Conservation (phyloP, 768 basidiomycete genomes). For the Russula sp. region DNA sequence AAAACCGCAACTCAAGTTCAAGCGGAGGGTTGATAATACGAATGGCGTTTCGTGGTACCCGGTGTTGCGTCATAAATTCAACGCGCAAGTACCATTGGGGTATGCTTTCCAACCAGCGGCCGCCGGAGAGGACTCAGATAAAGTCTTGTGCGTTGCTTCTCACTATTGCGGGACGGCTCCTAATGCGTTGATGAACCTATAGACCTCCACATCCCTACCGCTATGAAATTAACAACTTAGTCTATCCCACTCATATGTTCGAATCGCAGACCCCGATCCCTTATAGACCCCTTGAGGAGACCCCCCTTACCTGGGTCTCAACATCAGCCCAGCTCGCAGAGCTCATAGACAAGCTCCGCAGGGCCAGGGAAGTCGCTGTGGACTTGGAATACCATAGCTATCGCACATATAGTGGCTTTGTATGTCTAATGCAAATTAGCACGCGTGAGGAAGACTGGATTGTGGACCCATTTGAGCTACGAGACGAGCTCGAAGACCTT, state of each 20-base stretch:
- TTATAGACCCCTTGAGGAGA: slow-evolving; percentile 54
- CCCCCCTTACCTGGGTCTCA: slow-evolving; percentile 65
- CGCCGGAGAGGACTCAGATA: slow-evolving; percentile 22
- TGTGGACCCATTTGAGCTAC: slow-evolving; percentile 69
- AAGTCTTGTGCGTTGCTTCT: slow-evolving; percentile 5
- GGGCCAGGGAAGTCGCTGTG: slow-evolving; percentile 74
- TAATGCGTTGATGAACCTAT: slow-evolving; percentile 15
- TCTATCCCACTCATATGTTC: slow-evolving; percentile 67
- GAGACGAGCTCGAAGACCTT: slow-evolving; percentile 64
- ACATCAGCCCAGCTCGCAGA: slow-evolving; percentile 45
- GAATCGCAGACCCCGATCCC: slow-evolving; percentile 39
- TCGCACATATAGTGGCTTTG: slow-evolving; percentile 76
- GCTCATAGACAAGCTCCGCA: slow-evolving; percentile 63
- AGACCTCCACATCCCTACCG: slow-evolving; percentile 67
- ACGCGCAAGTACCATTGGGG: slow-evolving; percentile 78
- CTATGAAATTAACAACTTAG: slow-evolving; percentile 71
- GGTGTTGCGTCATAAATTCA: slow-evolving; percentile 65
- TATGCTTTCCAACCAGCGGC: slow-evolving; percentile 39
- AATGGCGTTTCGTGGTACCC: slow-evolving; percentile 59
- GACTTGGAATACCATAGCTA: slow-evolving; percentile 94
- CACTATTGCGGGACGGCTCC: not conserved
- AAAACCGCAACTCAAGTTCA: slow-evolving; percentile 81
- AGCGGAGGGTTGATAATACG: slow-evolving; percentile 47
- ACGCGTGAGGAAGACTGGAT: slow-evolving; percentile 81
- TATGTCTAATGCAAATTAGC: slow-evolving; percentile 91